Evolutionary conservation across 257 asterid species (phyloP).

Genomic region (Solanum gracilifrons): DNA sequence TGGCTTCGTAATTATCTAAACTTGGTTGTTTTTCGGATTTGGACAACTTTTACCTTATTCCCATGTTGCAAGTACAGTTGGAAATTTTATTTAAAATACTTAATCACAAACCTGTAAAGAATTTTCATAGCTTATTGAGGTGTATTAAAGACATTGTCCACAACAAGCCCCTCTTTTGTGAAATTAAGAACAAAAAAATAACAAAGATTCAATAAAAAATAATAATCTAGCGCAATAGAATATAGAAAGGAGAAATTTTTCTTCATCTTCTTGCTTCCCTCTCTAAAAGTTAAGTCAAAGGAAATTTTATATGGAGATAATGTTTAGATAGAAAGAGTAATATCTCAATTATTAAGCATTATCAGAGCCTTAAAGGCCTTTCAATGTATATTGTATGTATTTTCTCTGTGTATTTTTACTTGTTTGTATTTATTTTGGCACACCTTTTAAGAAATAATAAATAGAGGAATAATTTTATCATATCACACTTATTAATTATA

Average conservation of each 20-base stretch:
- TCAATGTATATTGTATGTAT: neutral
- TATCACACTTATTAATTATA: neutral
- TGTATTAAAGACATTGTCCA: neutral
- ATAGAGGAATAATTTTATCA: too few species aligned
- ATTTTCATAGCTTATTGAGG: neutral
- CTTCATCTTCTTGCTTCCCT: neutral
- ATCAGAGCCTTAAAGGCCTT: neutral
- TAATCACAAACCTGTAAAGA: neutral
- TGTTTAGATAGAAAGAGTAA: neutral
- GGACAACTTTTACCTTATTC: neutral
- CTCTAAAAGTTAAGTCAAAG: neutral
- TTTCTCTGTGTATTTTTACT: neutral
- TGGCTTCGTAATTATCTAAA: neutral
- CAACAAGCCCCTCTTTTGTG: neutral
- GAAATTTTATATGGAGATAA: neutral
- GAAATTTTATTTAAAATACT: neutral
- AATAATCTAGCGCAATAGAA: neutral
- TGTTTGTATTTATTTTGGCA: too few species aligned
- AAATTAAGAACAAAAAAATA: too few species aligned
- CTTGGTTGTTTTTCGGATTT: neutral
- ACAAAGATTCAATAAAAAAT: too few species aligned
- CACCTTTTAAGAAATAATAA: neutral
- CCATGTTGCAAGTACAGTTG: neutral
- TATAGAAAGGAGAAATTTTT: neutral
- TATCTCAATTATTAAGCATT: neutral